Conservation (phyloP, 106 monocot genomes). For the Ottelia alismoides region DNA sequence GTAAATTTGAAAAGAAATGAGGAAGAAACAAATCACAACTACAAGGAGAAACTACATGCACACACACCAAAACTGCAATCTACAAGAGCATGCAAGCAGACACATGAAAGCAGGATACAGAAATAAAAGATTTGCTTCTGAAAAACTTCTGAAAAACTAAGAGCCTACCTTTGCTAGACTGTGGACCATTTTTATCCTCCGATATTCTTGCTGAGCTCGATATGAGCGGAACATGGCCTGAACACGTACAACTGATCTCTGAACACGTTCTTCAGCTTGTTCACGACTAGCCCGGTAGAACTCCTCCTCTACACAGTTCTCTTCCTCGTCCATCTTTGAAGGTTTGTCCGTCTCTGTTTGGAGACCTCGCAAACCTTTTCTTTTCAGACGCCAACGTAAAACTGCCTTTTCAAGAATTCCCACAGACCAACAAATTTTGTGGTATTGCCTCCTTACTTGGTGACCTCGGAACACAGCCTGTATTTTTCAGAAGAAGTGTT, state of each 20-base stretch:
- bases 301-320: constrained; percentile 60
- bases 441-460: constrained; percentile 57
- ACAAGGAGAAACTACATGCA: too few relatives aligned
- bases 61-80: too few relatives aligned
- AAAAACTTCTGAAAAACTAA: too few relatives aligned
- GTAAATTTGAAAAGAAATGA: too few relatives aligned
- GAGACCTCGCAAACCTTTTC: constrained; percentile 77
- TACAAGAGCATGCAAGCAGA: too few relatives aligned
- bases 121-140: too few relatives aligned
- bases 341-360: constrained; percentile 19
- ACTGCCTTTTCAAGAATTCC: constrained; percentile 93
- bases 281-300: constrained; percentile 55
- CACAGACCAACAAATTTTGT: constrained; percentile 82
- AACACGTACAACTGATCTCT: constrained; percentile 73
- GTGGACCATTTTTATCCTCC: constrained; percentile 63
- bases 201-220: constrained; percentile 79
- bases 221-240: constrained; percentile 98
- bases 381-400: constrained; percentile 81
- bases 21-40: too few relatives aligned
- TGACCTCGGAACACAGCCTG: constrained; percentile 82
- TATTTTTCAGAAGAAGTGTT: too few relatives aligned
- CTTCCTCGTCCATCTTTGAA: constrained; percentile 16
- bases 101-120: too few relatives aligned
- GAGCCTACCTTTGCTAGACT: constrained; percentile 68
- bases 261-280: constrained; percentile 85